Conservation (phyloP, 129 eudicot genomes). For the Artemisia argyi region DNA sequence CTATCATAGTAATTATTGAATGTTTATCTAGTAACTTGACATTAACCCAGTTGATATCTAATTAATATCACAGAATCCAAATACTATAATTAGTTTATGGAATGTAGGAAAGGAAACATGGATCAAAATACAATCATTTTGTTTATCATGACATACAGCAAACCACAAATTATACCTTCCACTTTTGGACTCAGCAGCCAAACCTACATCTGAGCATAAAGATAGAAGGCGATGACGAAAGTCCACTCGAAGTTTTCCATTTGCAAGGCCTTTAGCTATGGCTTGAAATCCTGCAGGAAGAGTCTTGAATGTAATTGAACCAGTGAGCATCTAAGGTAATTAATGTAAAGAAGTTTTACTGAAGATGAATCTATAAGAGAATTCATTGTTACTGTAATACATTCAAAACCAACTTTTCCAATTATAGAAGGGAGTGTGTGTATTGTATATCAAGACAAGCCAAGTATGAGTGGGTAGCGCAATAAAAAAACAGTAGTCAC, state of each 20-base stretch:
- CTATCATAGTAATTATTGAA: slow-evolving; percentile 6
- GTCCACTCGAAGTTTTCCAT: slow-evolving; percentile 73
- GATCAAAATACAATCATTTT: slow-evolving; percentile 11
- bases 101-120: slow-evolving; percentile 1
- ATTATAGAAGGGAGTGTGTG: not conserved
- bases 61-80: not conserved
- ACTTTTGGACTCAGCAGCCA: slow-evolving; percentile 96
- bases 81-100: not conserved
- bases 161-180: slow-evolving; percentile 65
- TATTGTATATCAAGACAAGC: slow-evolving; percentile 1
- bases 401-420: slow-evolving; percentile 13
- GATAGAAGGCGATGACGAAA: slow-evolving; percentile 92
- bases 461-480: not conserved
- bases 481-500: slow-evolving; percentile 12
- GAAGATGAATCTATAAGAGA: slow-evolving; percentile 17
- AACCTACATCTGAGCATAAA: slow-evolving; percentile 98
- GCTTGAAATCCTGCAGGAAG: slow-evolving; percentile 95
- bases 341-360: slow-evolving; percentile 10
- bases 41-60: not conserved
- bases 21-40: slow-evolving; percentile 9
- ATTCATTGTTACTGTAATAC: slow-evolving; percentile 12
- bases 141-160: slow-evolving; percentile 6
- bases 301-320: slow-evolving; percentile 87
- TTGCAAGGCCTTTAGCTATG: slow-evolving; percentile 76
- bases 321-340: slow-evolving; percentile 61